Base-by-base conservation (phyloP, 768 basidiomycete genomes). In the Suillus subaureus region DNA sequence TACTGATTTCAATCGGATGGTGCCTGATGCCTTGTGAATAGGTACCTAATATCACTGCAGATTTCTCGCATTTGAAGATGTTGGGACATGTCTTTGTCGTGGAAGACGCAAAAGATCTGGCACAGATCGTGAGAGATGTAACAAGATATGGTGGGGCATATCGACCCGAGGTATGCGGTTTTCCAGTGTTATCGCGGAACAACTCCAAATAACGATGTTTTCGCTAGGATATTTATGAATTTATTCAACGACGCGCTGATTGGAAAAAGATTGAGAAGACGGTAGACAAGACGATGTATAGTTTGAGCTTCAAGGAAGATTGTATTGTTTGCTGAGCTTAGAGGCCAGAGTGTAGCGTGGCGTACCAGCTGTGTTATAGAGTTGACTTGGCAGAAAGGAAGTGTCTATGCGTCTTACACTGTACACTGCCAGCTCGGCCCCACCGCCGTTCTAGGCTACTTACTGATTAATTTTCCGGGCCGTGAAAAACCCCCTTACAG, bases 241-340 rank as follows among this genome's bases (percentile, higher is more conserved):
- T 98, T 71, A 93, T 98, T 71, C 94, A 96, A 74, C 83, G 96
- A 26, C 85, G 96, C 40, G 92, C 93, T 8, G 97, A 99, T 75
- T 99, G 97, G 97, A 97, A 97, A 80, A 96, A 93, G 81, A 99
- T 99, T 66, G 96, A 99, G 76, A 97, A 94, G 78, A 89, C 87
- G 33, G 97, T 99, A 60, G 94, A 95, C 80, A 94, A 94, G 81
- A 89, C 93, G 58, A 95, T 96, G 93, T 96, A 95, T 78, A 94
- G 92, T 77, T 77, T 96, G 61, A 93, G 91, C 74, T 93, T 97
- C 73, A 95, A 93, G 73, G 96, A 97, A 74, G 96, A 97, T 73
- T 97, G 96, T 81, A 72, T 87, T 33, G 71, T 88, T 51, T 74
- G 73, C 67, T 83, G 68, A 68, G 28, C 18, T 40, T 60, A 47